Conservation (phyloP, 495 filamentous ascomycete species). For the Aspergillus sparsus region DNA sequence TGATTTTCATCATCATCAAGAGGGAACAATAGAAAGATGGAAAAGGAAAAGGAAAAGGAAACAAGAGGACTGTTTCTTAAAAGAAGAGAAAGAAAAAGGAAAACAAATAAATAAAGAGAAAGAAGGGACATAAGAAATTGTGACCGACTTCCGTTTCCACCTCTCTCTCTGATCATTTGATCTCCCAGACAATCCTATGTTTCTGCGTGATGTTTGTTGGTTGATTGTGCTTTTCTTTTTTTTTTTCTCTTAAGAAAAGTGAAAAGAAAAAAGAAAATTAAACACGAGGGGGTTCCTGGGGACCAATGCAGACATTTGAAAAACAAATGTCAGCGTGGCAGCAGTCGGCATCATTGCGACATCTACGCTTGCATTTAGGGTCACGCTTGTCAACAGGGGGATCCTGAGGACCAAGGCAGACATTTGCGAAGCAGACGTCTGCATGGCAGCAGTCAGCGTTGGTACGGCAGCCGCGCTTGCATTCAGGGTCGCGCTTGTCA, state of each 20-base stretch:
- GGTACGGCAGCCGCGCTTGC: neutral
- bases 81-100: too few relatives aligned
- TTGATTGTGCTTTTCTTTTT: too few relatives aligned
- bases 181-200: too few relatives aligned
- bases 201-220: too few relatives aligned
- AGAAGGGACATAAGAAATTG: too few relatives aligned
- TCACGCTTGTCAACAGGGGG: neutral
- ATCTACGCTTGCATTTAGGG: conserved; percentile 1
- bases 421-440: neutral
- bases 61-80: too few relatives aligned
- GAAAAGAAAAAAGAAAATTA: neutral
- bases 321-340: neutral
- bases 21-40: neutral
- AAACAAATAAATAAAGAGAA: too few relatives aligned
- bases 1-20: neutral
- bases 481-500: neutral
- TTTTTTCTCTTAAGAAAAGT: too few relatives aligned
- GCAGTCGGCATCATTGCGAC: neutral
- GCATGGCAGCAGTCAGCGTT: neutral
- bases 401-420: neutral
- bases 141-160: too few relatives aligned
- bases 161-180: too few relatives aligned
- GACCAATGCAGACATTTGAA: neutral
- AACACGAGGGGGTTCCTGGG: conserved; percentile 7
- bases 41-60: neutral